Base-by-base conservation (phyloP, 139 green algal genomes). In the Volvox africanus region DNA sequence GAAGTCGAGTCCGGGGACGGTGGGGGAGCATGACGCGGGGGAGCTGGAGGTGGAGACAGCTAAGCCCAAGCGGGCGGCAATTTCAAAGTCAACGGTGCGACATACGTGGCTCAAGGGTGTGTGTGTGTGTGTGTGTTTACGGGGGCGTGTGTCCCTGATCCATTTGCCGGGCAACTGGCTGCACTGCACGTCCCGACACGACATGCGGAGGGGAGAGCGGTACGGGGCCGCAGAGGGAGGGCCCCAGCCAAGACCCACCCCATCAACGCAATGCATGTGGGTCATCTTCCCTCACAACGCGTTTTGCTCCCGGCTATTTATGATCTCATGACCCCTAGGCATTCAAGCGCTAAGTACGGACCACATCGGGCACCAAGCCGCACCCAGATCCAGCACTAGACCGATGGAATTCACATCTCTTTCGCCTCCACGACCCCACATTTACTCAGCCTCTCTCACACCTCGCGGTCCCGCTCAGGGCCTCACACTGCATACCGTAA, bases 11-110 rank as follows among this genome's bases (percentile, higher is more conserved):
- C 44, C 82, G 33, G 82, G 11, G 81, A 62, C 9, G 17, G 61
- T 0, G 16, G 81, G 0, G 61, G n/a, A 30, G 30, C 28, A 21
- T 6, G 82, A 6, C 3, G 35, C 28, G 36, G 83, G 16, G 82
- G 61, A 20, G 65, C 33, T 37, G 24, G 67, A 44, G 65, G 89
- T 13, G 67, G 30, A 65, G 77, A 5, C 65, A 0, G 30, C 75
- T 12, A 89, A 86, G 28, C 61, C 89, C 76, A 85, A 88, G 73
- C 61, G 91, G 35, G 77, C 87, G 14, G n/a, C 77, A 33, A 69
- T 91, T 2, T 76, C 76, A 1, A 91, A 86, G 33, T 77, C 75
- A 3, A 84, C 76, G 76, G 87, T 84, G 9, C 11, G 75, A 6
- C 14, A 30, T 30, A 73, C 24, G 65, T 73, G 65, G 19, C 62